phyloP scores from a whole-genome alignment of 805 yeast genomes.

The Saccharomycopsis vini region DNA sequence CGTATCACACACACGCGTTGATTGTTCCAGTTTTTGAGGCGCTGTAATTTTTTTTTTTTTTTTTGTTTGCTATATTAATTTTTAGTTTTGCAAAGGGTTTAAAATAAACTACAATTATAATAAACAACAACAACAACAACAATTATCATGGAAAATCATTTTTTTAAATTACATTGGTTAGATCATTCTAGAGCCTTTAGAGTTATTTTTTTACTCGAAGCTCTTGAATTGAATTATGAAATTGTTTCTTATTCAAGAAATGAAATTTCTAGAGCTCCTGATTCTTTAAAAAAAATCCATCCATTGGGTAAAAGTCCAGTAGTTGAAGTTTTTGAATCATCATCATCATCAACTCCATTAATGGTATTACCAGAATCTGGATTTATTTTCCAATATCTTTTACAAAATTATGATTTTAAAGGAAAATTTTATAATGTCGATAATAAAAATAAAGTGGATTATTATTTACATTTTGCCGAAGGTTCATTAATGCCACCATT shows the following conservation, averaged over 20 bases:
- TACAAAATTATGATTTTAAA: conserved; percentile 42
- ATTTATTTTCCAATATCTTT: conserved; percentile 43
- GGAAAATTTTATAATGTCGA: conserved; percentile 33
- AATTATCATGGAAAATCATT: too few species aligned
- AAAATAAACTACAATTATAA: too few species aligned
- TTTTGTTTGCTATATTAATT: too few species aligned
- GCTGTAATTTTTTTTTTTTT: too few species aligned
- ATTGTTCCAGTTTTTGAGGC: too few species aligned
- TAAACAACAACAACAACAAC: too few species aligned
- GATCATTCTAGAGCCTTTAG: conserved; percentile 52
- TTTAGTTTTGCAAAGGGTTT: too few species aligned
- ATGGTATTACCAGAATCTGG: conserved; percentile 56
- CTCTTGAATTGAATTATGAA: conserved; percentile 46
- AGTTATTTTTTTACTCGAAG: conserved; percentile 57
- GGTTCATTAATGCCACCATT: conserved; percentile 48
- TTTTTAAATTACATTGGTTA: conserved; percentile 28
- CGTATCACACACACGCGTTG: too few species aligned
- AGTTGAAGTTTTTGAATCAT: conserved; percentile 37
- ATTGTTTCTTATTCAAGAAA: conserved; percentile 45
- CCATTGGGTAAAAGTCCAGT: conserved; percentile 61
- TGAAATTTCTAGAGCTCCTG: conserved; percentile 39
- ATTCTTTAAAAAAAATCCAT: conserved; percentile 41
- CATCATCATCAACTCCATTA: conserved; percentile 22
- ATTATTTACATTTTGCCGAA: conserved; percentile 50
- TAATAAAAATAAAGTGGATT: conserved; percentile 38